phyloP scores from a whole-genome alignment of 148 eudicot genomes.

The Selenicereus undatus region DNA sequence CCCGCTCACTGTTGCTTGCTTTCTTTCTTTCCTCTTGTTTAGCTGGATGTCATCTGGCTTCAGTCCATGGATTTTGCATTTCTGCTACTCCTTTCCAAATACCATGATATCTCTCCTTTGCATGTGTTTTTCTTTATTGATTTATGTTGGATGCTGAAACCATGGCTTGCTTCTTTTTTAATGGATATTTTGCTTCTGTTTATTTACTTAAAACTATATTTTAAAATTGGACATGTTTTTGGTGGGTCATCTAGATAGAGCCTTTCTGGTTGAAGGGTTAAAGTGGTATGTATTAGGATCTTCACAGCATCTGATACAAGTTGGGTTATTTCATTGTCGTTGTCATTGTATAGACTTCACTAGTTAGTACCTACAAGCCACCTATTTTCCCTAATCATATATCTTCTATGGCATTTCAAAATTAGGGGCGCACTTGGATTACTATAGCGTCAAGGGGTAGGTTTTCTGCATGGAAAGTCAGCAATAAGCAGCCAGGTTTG shows the following conservation, averaged over 20 bases:
- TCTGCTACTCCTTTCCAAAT: background rate
- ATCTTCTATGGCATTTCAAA: slow-evolving; percentile 8
- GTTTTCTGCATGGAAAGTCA: slow-evolving; percentile 39
- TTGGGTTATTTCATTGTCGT: background rate
- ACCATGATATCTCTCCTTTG: no score
- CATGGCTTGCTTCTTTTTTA: background rate
- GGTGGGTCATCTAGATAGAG: background rate
- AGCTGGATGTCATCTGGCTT: background rate
- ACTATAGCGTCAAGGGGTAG: slow-evolving; percentile 31
- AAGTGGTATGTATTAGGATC: background rate
- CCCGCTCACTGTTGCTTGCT: background rate
- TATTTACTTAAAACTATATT: background rate
- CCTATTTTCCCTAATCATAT: background rate
- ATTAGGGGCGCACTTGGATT: slow-evolving; percentile 37
- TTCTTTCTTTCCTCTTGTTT: background rate
- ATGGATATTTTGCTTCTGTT: background rate
- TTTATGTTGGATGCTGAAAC: background rate
- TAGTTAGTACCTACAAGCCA: background rate
- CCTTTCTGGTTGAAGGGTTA: background rate
- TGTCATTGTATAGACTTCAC: background rate
- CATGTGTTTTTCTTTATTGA: no score
- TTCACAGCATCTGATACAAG: background rate
- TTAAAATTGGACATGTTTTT: background rate
- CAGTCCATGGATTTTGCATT: background rate
- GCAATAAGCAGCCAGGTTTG: slow-evolving; percentile 39